phyloP scores from a whole-genome alignment of 148 eudicot species.

The Spergularia marina region DNA sequence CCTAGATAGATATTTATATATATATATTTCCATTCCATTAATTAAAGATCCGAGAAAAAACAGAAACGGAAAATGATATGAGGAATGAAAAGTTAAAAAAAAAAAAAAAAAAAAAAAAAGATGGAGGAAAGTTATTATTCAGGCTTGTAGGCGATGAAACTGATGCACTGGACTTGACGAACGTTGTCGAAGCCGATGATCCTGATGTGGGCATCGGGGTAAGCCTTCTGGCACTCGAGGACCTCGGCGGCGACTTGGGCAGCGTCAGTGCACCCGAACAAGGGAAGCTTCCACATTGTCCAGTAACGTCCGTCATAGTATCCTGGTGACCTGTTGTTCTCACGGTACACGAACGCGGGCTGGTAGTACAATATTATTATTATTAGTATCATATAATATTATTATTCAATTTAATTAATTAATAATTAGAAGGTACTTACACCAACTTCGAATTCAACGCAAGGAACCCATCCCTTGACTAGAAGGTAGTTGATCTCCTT shows the following conservation, averaged over 20 bases:
- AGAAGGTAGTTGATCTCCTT: too few relatives aligned
- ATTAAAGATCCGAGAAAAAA: too few relatives aligned
- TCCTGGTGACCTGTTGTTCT: constrained; percentile 57
- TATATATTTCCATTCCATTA: too few relatives aligned
- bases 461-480: constrained; percentile 58
- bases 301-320: constrained; percentile 39
- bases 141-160: constrained; percentile 67
- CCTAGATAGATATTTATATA: too few relatives aligned
- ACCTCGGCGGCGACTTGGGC: constrained; percentile 50
- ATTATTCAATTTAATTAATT: too few relatives aligned
- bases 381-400: too few relatives aligned
- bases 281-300: constrained; percentile 87
- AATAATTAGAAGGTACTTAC: constrained; percentile 17
- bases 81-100: too few relatives aligned
- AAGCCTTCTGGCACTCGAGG: constrained; percentile 42
- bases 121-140: background rate
- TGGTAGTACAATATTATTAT: constrained; percentile 5
- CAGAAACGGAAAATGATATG: too few relatives aligned
- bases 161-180: constrained; percentile 41
- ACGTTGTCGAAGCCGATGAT: too few relatives aligned
- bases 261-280: constrained; percentile 70
- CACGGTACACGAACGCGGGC: constrained; percentile 57
- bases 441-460: constrained; percentile 53
- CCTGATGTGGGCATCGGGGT: constrained; percentile 15
- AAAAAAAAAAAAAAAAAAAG: background rate